Base-by-base conservation (phyloP, 805 yeast species). In the Blastobotrys parvus region DNA sequence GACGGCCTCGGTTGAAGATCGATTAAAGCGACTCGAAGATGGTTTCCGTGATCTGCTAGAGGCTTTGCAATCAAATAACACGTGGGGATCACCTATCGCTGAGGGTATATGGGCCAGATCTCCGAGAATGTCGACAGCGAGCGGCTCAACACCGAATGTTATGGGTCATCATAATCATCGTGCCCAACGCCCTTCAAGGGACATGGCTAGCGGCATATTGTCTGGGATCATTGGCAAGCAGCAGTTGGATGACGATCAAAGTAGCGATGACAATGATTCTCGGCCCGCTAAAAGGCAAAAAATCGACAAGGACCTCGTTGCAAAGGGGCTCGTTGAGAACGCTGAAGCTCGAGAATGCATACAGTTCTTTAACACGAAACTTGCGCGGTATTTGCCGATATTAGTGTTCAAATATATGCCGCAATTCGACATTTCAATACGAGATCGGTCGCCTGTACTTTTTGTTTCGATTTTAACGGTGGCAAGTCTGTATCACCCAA, bases 321-420 rank as follows among this genome's bases (percentile, higher is more conserved):
- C 15, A 22, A 17, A 20, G 4, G 27, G 39, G 3, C 4, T 22
- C 3, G 22, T 36, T 13, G 19, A 15, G n/a, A 23, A 16, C 13
- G 17, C 11, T 17, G 45, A 45, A 17, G 43, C 45, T 17, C 33
- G 35, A 11, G 50, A 49, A 20, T 46, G 49, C 44, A 19, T 51
- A 10, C 42, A 32, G 5, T 51, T 22, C 32, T 51, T 51, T 34
- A 43, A 36, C 35, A 42, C 38, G 20, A 49, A 45, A 17, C 39
- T 49, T 10, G 40, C 53, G 4, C 32, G 46, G 8, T 51, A 51
- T 30, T 46, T 51, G 22, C 55, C 55, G 2, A 50, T 51, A 10
- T 38, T 51, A 10, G 44, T 51, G 13, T 39, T 51, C 30, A 49
- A 51, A 33, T 45, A 49, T 35, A 30, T 51, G 17, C 45, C 42